phyloP scores from a whole-genome alignment of 106 monocot species.

The Dendrobium huoshanense region DNA sequence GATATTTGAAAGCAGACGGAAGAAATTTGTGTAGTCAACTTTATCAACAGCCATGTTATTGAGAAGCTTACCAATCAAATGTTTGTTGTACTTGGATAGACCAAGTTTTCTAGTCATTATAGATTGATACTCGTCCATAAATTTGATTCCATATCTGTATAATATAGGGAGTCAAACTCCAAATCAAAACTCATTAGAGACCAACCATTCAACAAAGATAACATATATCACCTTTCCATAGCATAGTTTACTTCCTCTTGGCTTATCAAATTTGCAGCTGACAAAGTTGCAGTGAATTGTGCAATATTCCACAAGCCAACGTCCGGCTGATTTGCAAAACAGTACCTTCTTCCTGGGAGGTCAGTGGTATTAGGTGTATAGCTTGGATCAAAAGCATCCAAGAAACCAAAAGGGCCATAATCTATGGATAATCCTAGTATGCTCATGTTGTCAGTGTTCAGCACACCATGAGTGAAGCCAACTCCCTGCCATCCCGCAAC shows the following conservation, averaged over 20 bases:
- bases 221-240: conserved; percentile 69
- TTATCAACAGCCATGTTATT: conserved; percentile 97
- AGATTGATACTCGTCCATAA: conserved; percentile 95
- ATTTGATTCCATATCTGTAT: conserved; percentile 77
- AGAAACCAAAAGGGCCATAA: conserved; percentile 97
- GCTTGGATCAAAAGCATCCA: conserved; percentile 97
- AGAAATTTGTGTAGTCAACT: conserved; percentile 98
- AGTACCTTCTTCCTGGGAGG: conserved; percentile 90
- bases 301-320: conserved; percentile 95
- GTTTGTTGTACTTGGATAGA: conserved; percentile 78
- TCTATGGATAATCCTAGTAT: conserved; percentile 93
- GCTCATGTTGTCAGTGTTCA: conserved; percentile 99
- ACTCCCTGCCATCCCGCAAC: conserved; percentile 94
- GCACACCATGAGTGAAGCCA: conserved; percentile 90
- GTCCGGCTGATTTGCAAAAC: conserved; percentile 98
- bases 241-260: conserved; percentile 86
- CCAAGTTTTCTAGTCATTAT: conserved; percentile 93
- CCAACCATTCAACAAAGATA: not conserved
- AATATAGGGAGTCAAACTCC: not conserved
- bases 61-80: conserved; percentile 81
- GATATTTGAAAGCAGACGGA: conserved; percentile 73
- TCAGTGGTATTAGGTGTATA: conserved; percentile 98
- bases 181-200: not conserved
- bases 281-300: conserved; percentile 65
- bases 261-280: conserved; percentile 66